Percentiles rank a stretch among this genome's conserved stretches.
Evolutionary conservation across 2,329 filamentous ascomycete genomes (phyloP).

Genomic region (Pezicula radicicola): DNA sequence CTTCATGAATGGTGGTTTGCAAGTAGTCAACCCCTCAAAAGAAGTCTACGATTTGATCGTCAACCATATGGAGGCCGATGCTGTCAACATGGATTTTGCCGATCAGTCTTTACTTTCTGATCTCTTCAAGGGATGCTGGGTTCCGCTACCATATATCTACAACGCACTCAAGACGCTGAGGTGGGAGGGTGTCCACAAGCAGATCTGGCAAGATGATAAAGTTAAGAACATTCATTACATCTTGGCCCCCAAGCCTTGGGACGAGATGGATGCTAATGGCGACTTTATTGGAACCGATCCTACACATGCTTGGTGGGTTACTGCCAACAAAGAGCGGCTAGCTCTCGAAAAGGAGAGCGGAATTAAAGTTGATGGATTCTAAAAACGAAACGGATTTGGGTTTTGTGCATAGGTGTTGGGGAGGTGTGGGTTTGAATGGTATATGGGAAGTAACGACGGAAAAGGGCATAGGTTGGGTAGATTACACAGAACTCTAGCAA

Average conservation of each 20-base stretch:
- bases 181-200: constrained; percentile 47
- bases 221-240: constrained; percentile 64
- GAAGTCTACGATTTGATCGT: constrained; percentile 48
- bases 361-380: constrained; percentile 22
- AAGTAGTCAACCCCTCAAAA: constrained; percentile 51
- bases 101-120: constrained; percentile 58
- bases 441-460: too few species aligned
- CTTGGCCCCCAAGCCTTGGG: constrained; percentile 59
- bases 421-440: background rate
- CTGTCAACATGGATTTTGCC: constrained; percentile 52
- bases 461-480: too few species aligned
- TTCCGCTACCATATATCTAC: constrained; percentile 56
- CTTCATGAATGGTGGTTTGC: constrained; percentile 54
- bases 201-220: constrained; percentile 54
- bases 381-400: constrained; percentile 1
- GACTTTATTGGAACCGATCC: constrained; percentile 37
- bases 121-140: constrained; percentile 54
- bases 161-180: constrained; percentile 62
- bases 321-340: constrained; percentile 40
- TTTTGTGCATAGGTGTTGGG: background rate
- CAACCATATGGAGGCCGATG: constrained; percentile 42
- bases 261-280: constrained; percentile 43
- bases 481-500: background rate
- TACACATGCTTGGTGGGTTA: constrained; percentile 55
- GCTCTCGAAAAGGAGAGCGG: constrained; percentile 29